phyloP scores from a whole-genome alignment of 345 rosid species.

The Bruguiera parviflora region DNA sequence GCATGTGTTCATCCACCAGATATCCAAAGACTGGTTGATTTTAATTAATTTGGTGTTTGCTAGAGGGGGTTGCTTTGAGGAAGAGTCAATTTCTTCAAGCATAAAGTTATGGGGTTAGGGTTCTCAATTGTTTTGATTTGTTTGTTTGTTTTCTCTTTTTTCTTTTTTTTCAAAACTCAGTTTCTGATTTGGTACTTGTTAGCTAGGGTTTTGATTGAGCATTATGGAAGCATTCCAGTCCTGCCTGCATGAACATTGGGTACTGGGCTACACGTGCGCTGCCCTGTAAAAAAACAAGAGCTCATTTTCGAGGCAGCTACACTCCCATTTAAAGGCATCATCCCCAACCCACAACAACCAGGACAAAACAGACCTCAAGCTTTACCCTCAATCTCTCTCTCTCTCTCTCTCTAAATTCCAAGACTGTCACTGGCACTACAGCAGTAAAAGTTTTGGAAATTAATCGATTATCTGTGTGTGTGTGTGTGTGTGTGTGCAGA shows the following conservation, averaged over 20 bases:
- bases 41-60: slow-evolving; percentile 12
- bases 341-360: not conserved
- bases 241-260: slow-evolving; percentile 45
- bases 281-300: slow-evolving; percentile 20
- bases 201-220: slow-evolving; percentile 29
- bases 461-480: too few relatives aligned
- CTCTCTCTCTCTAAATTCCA: not conserved
- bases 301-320: slow-evolving; percentile 59
- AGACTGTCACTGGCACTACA: slow-evolving; percentile 13
- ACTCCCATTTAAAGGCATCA: slow-evolving; percentile 26
- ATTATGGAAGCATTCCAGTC: slow-evolving; percentile 15
- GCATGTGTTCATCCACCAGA: too few relatives aligned
- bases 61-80: slow-evolving; percentile 30
- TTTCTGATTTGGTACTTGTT: slow-evolving; percentile 4
- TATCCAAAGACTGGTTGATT: too few relatives aligned
- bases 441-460: too few relatives aligned
- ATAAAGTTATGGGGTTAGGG: slow-evolving; percentile 32
- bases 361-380: slow-evolving; percentile 22
- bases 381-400: not conserved
- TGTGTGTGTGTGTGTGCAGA: too few relatives aligned
- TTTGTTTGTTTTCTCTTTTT: slow-evolving; percentile 19
- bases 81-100: slow-evolving; percentile 29
- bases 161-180: not conserved
- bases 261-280: slow-evolving; percentile 59
- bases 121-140: slow-evolving; percentile 16